phyloP scores from a whole-genome alignment of 192 early-diverging fungal species.

The Coemansia biformis region DNA sequence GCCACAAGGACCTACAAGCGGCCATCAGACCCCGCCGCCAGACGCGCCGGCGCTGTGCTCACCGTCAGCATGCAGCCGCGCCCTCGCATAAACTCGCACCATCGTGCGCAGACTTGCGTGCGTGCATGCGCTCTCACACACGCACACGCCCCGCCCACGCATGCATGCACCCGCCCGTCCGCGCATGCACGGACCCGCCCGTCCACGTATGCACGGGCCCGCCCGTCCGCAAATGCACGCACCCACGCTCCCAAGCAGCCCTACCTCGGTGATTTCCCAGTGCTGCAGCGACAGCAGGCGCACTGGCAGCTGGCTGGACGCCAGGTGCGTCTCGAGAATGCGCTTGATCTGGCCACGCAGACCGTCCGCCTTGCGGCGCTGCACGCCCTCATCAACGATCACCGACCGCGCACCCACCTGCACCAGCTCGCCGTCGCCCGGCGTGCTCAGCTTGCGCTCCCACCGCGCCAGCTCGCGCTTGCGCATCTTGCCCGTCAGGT shows the following conservation, averaged over 20 bases:
- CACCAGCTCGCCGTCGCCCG: conserved; percentile 13
- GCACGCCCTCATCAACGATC: conserved; percentile 20
- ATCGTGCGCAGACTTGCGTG: too few species aligned
- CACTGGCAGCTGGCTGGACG: conserved; percentile 25
- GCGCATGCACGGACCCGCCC: too few species aligned
- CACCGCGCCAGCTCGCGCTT: conserved; percentile 35
- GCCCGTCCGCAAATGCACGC: too few species aligned
- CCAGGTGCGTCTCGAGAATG: conserved; percentile 37
- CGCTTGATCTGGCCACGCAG: conserved; percentile 38
- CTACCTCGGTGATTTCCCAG: conserved; percentile 47
- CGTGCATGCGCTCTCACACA: too few species aligned
- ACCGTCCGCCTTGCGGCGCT: conserved; percentile 18
- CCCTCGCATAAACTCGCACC: too few species aligned
- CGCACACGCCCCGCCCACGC: too few species aligned
- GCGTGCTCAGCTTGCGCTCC: conserved; percentile 21
- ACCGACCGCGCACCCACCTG: conserved; percentile 21
- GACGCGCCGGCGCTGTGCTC: neutral
- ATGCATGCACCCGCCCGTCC: too few species aligned
- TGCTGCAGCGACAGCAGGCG: conserved; percentile 44
- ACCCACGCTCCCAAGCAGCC: too few species aligned
- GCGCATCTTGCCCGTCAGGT: conserved; percentile 44
- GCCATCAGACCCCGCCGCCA: neutral
- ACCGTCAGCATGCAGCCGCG: too few species aligned
- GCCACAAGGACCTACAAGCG: conserved; percentile 32
- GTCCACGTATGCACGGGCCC: too few species aligned